These are phyloP conservation scores for Linum lewisii DNA, from an alignment of 345 rosid species.

Conservation along the genomic window DNA sequence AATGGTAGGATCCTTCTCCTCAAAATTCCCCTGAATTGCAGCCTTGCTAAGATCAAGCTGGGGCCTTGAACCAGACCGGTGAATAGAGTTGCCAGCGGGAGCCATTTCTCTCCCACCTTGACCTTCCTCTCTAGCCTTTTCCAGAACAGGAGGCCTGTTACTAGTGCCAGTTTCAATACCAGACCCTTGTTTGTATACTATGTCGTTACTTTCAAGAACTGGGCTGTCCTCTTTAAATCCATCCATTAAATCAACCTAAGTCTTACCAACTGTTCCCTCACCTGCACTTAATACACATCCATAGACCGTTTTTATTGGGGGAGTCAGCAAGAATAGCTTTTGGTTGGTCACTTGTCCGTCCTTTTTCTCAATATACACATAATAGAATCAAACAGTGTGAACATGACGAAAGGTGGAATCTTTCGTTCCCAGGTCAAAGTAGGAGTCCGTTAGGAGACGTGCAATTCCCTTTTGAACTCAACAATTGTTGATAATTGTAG, in stretches of 20 bases:
- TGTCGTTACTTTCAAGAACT: constrained; percentile 34
- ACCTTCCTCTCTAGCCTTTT: constrained; percentile 26
- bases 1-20: constrained; percentile 90
- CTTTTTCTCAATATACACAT: not conserved
- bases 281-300: constrained; percentile 17
- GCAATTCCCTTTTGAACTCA: no score
- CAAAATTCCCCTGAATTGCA: constrained; percentile 85
- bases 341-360: not conserved
- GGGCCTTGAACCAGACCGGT: constrained; percentile 89
- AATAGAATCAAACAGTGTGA: not conserved
- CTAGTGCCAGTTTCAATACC: constrained; percentile 8
- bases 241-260: constrained; percentile 26
- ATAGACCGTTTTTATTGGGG: constrained; percentile 13
- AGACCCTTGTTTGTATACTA: constrained; percentile 15
- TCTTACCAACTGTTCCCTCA: constrained; percentile 18
- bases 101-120: constrained; percentile 60
- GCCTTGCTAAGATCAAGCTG: constrained; percentile 96
- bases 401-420: not conserved
- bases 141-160: constrained; percentile 11
- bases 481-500: no score
- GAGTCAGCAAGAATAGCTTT: not conserved
- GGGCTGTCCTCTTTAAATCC: constrained; percentile 25
- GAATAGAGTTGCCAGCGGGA: constrained; percentile 50
- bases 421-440: not conserved
- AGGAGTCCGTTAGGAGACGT: not conserved